These are phyloP conservation scores for Diplodia mutila DNA, from an alignment of 2,329 filamentous ascomycete genomes.

Conservation along the genomic window DNA sequence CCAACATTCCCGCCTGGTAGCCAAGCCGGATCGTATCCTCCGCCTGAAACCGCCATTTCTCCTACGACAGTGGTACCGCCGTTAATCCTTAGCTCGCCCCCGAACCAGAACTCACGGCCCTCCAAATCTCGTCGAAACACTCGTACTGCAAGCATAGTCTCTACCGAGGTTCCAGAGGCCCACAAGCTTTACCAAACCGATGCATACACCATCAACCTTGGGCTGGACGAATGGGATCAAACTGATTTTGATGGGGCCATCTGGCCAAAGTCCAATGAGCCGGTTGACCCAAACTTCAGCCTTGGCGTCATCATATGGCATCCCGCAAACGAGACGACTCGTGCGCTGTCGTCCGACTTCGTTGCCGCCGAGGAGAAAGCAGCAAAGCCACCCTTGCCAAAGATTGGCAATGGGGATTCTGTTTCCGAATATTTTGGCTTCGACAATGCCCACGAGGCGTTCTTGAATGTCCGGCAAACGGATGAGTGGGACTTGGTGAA, in stretches of 20 bases:
- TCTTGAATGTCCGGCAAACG: constrained; percentile 53
- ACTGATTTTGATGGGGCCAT: constrained; percentile 49
- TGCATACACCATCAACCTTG: constrained; percentile 36
- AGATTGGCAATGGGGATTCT: constrained; percentile 47
- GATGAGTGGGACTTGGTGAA: constrained; percentile 55
- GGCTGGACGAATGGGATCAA: constrained; percentile 47
- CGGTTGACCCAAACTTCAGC: constrained; percentile 49
- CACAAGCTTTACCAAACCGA: constrained; percentile 24
- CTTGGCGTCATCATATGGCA: constrained; percentile 51
- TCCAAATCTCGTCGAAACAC: constrained; percentile 20
- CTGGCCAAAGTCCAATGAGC: constrained; percentile 50
- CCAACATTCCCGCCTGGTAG: constrained; percentile 11
- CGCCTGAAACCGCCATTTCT: constrained; percentile 8
- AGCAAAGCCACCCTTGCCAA: constrained; percentile 42
- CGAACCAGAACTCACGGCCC: background rate
- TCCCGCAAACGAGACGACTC: constrained; percentile 48
- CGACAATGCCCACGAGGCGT: constrained; percentile 49
- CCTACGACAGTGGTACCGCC: constrained; percentile 4
- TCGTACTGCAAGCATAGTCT: constrained; percentile 13
- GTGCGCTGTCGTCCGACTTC: constrained; percentile 49
- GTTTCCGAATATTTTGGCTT: constrained; percentile 55
- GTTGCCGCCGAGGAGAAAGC: constrained; percentile 46
- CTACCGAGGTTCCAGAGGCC: constrained; percentile 14
- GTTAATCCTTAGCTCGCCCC: background rate
- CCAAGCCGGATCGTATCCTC: constrained; percentile 6